phyloP scores from a whole-genome alignment of 2,329 filamentous ascomycete genomes.

The Epichloe brachyelytri region DNA sequence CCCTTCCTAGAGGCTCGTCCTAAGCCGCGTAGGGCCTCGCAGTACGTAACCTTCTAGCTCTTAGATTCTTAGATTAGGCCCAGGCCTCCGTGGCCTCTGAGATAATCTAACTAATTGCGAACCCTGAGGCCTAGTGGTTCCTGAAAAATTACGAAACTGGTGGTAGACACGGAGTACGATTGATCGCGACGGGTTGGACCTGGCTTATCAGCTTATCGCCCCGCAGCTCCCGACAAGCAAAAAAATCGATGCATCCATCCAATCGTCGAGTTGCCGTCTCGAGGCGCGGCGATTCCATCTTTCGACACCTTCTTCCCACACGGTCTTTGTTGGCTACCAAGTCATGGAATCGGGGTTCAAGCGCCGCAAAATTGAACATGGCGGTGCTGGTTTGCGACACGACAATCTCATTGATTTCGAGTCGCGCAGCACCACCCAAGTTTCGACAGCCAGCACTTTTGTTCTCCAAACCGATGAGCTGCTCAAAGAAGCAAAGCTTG shows the following conservation, averaged over 20 bases:
- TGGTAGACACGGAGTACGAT: too few species aligned
- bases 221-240: constrained; percentile 7
- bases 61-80: too few species aligned
- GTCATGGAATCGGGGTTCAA: constrained; percentile 35
- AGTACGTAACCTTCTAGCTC: too few species aligned
- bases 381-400: constrained; percentile 20
- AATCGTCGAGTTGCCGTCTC: background rate
- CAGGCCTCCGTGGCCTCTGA: too few species aligned
- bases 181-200: too few species aligned
- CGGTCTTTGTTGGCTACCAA: background rate
- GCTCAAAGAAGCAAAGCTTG: constrained; percentile 38
- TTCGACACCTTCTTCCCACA: background rate
- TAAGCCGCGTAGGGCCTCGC: too few species aligned
- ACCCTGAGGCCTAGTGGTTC: too few species aligned
- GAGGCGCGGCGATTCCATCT: background rate
- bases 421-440: constrained; percentile 23
- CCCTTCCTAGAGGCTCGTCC: too few species aligned
- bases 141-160: too few species aligned
- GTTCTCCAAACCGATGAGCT: constrained; percentile 48
- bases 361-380: constrained; percentile 34
- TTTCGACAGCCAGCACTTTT: constrained; percentile 40
- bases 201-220: constrained; percentile 17
- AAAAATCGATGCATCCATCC: background rate
- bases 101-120: too few species aligned
- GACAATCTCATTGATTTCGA: constrained; percentile 28